Base-by-base conservation (phyloP, 257 asterid species). In the Paraleonurus japonicus region DNA sequence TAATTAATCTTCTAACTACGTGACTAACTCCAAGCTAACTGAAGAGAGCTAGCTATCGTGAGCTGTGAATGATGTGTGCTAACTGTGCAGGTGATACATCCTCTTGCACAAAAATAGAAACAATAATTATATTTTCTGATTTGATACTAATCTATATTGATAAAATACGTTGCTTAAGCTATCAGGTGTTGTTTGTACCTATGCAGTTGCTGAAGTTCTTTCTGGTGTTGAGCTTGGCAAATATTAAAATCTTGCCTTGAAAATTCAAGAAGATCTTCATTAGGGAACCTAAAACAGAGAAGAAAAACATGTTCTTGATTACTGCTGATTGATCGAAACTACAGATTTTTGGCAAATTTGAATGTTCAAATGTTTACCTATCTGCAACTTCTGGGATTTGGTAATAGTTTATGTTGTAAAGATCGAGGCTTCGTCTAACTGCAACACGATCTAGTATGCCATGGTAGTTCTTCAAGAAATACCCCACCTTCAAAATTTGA, bases 141-240 rank as follows among this genome's bases (percentile, higher is more conserved):
- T n/a, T n/a, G n/a, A n/a, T n/a, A n/a, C n/a, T n/a, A n/a, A n/a
- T n/a, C n/a, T n/a, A n/a, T n/a, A n/a, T n/a, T n/a, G n/a, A 17
- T 26, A n/a, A n/a, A n/a, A n/a, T n/a, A 5, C 6, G 28, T 20
- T 35, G 57, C 61, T 63, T 27, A 35, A 33, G 50, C 26, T 79
- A 60, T 51, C 22, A 11, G 20, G 9, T 24, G 10, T 24, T 7
- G n/a, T n/a, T n/a, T n/a, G 43, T 75, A 82, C 87, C 82, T 78
- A 13, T 82, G 83, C 20, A 82, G 79, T 16, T 67, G 78, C 9
- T 67, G 64, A 59, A 82, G 82, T 69, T 85, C 89, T 71, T 71
- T 59, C 53, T 48, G 79, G 64, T 82, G 76, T 45, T 68, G 71
- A 37, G 81, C 78, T 67, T 85, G 89, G 65, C 85, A 82, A 1